These are phyloP conservation scores for Metschnikowia similis DNA, from an alignment of 805 yeast species.

Conservation along the genomic window DNA sequence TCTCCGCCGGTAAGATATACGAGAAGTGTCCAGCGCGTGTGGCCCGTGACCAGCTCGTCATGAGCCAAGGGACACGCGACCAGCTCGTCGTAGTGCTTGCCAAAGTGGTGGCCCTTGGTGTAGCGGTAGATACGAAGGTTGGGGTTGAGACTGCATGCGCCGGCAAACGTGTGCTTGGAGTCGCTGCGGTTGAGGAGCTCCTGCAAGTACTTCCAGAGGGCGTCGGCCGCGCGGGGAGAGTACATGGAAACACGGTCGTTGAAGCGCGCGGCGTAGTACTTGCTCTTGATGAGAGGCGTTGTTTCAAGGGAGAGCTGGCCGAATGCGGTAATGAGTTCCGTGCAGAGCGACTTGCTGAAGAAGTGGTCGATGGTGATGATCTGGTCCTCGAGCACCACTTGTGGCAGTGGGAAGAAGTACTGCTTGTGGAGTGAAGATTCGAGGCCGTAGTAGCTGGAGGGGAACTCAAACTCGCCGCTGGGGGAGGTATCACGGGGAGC, in stretches of 20 bases:
- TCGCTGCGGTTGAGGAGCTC: constrained; percentile 28
- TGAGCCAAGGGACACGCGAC: constrained; percentile 31
- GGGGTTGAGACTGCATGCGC: constrained; percentile 50
- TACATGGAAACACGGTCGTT: constrained; percentile 47
- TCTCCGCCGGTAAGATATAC: constrained; percentile 55
- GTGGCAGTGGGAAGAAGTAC: constrained; percentile 20
- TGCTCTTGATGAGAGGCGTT: constrained; percentile 46
- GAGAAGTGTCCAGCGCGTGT: constrained; percentile 56
- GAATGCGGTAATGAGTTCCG: constrained; percentile 35
- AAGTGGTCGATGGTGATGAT: constrained; percentile 39
- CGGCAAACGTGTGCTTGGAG: constrained; percentile 24
- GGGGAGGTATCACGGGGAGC: not conserved
- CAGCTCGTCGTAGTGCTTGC: constrained; percentile 58
- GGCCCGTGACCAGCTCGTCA: constrained; percentile 28
- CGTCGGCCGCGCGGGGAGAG: constrained; percentile 35
- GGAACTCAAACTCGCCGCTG: constrained; percentile 16
- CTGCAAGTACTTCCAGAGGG: constrained; percentile 42
- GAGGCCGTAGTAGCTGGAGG: constrained; percentile 14
- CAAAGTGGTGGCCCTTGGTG: constrained; percentile 53
- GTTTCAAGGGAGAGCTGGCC: constrained; percentile 31
- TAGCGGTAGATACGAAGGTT: constrained; percentile 55
- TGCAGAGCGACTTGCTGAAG: constrained; percentile 33
- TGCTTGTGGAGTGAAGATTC: constrained; percentile 2
- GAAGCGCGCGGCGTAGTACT: constrained; percentile 52
- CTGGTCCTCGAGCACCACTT: constrained; percentile 29